Evolutionary conservation across 1,139 yeast genomes (phyloP), one percentile per base, ranked within the genome.

Genomic region (Hanseniaspora gamundiae): DNA sequence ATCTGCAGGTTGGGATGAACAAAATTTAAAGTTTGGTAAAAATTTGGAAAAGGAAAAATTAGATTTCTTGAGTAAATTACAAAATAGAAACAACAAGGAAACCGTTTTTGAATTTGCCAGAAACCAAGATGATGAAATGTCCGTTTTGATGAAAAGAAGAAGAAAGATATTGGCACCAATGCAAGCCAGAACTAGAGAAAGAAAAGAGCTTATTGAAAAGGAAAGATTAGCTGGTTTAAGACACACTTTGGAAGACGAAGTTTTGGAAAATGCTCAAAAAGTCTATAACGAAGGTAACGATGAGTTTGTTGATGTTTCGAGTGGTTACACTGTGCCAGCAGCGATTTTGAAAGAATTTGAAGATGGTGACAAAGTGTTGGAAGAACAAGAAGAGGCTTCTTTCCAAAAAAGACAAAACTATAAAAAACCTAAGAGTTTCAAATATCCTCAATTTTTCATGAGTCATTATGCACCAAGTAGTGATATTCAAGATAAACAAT

Each of bases 51-150:
- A 67, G 48, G 94, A 82, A 51, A 84, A 87, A 59, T 73, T 84
- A 40, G 74, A 66, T 17, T 79, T 91, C 55, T 70, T 93, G 51
- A 81, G 76, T 11, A 77, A 78, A 53, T 68, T 93, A 48, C 74
- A 75, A 45, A 74, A 84, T 52, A 70, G 95, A 56, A 61, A 71
- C 43, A 67, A 75, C 41, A 80, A 84, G 56, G 97, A 91, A 59
- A 93, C 98, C 0, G 96, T 93, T 8, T 93, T 93, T 61, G 99
- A 93, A 61, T 81, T 86, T 62, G 70, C 73, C 47, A 76, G 78
- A 53, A 69, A 67, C 44, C 74, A 73, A 44, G 88, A 81, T 51
- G 83, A 83, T 51, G 78, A 78, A 50, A 66, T 87, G 57, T 83
- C 85, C 33, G 80, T 80, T 44, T 70, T 91, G 56, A 91, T 93